Conservation (phyloP, 768 basidiomycete species). For the Rhodotorula taiwanensis region DNA sequence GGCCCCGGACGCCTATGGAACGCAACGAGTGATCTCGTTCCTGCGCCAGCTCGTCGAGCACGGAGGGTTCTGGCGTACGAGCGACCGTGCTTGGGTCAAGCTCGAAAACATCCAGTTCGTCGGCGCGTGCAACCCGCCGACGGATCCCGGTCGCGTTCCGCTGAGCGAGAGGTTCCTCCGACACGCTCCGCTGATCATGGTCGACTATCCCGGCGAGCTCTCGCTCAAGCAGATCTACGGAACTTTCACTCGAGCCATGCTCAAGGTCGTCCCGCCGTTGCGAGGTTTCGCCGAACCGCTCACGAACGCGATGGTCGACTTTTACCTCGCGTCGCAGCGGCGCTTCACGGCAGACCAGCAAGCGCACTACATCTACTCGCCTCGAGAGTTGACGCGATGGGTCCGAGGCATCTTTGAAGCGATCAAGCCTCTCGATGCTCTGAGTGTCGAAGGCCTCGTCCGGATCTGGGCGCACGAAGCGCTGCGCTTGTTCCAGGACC, state of each 20-base stretch:
- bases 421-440: slow-evolving; percentile 82
- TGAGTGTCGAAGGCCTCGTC: slow-evolving; percentile 89
- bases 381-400: slow-evolving; percentile 97
- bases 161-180: slow-evolving; percentile 94
- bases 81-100: slow-evolving; percentile 94
- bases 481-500: slow-evolving; percentile 92
- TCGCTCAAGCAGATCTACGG: slow-evolving; percentile 98
- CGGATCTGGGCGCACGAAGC: slow-evolving; percentile 98
- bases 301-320: slow-evolving; percentile 93
- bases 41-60: slow-evolving; percentile 91
- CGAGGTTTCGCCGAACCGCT: slow-evolving; percentile 88
- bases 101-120: slow-evolving; percentile 99
- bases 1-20: slow-evolving; percentile 94
- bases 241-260: slow-evolving; percentile 89
- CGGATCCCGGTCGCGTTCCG: slow-evolving; percentile 98
- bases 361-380: slow-evolving; percentile 97
- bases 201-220: slow-evolving; percentile 94
- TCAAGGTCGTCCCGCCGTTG: slow-evolving; percentile 90
- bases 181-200: slow-evolving; percentile 96
- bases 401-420: slow-evolving; percentile 95
- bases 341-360: slow-evolving; percentile 94
- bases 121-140: slow-evolving; percentile 97
- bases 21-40: slow-evolving; percentile 97
- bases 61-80: slow-evolving; percentile 88
- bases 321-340: slow-evolving; percentile 89